These are phyloP conservation scores for Psilocybe sp. DNA, from an alignment of 768 basidiomycete species.

Conservation along the genomic window DNA sequence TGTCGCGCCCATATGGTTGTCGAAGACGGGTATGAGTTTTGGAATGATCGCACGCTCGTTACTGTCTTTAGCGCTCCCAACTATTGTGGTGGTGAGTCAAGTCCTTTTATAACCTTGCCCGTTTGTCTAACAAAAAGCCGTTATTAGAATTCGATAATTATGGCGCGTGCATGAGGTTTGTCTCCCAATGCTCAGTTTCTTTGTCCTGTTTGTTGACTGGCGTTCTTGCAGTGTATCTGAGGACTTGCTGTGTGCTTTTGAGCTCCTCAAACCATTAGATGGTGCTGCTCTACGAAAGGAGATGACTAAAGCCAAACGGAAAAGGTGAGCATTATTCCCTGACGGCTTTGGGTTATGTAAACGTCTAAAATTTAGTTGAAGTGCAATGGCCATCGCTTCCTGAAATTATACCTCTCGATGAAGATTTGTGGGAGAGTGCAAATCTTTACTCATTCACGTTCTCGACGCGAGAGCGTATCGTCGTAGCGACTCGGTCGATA, in stretches of 20 bases:
- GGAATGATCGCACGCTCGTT: conserved; percentile 97
- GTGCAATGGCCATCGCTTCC: conserved; percentile 30
- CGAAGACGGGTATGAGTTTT: conserved; percentile 99
- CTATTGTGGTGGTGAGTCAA: conserved; percentile 84
- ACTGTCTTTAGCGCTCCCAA: conserved; percentile 99
- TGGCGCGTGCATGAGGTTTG: conserved; percentile 90
- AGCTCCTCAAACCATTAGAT: conserved; percentile 93
- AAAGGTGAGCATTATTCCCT: conserved; percentile 59
- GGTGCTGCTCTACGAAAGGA: conserved; percentile 94
- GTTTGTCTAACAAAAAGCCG: conserved; percentile 11
- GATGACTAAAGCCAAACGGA: conserved; percentile 98
- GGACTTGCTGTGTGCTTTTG: conserved; percentile 95
- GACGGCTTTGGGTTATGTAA: conserved; percentile 3
- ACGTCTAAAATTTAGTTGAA: conserved; percentile 16
- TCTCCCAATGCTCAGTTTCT: conserved; percentile 7
- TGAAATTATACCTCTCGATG: conserved; percentile 6
- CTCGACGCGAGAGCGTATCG: too few relatives aligned
- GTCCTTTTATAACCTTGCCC: conserved; percentile 5
- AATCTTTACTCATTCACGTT: too few relatives aligned
- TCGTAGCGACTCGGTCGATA: too few relatives aligned
- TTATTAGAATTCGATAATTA: conserved; percentile 90
- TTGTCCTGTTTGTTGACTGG: conserved; percentile 10
- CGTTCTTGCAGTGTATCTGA: conserved; percentile 74
- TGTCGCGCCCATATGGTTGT: conserved; percentile 99
- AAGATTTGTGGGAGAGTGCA: too few relatives aligned